These are phyloP conservation scores for Saturnispora bothae DNA, from an alignment of 805 yeast species.

Conservation along the genomic window DNA sequence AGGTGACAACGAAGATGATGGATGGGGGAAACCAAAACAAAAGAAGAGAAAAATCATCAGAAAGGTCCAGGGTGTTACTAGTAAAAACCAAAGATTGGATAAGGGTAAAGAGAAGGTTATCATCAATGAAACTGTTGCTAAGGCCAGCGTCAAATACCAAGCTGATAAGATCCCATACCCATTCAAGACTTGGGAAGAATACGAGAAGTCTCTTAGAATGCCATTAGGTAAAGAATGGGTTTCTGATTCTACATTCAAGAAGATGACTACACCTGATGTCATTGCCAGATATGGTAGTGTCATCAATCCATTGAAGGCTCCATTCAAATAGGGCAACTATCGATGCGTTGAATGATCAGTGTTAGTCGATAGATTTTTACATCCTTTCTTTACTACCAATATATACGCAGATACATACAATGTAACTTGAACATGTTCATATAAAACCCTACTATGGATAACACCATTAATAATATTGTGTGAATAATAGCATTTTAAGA, in stretches of 20 bases:
- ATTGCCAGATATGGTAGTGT: conserved; percentile 80
- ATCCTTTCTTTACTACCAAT: too few relatives aligned
- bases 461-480: too few relatives aligned
- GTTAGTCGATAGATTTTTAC: too few relatives aligned
- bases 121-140: conserved; percentile 77
- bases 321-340: conserved; percentile 63
- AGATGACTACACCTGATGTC: conserved; percentile 79
- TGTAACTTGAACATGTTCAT: too few relatives aligned
- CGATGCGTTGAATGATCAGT: not conserved
- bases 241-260: conserved; percentile 76
- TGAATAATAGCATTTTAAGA: too few relatives aligned
- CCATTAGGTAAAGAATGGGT: conserved; percentile 99
- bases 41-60: conserved; percentile 53
- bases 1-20: conserved; percentile 16
- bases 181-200: conserved; percentile 85
- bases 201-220: conserved; percentile 86
- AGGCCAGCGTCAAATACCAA: conserved; percentile 76
- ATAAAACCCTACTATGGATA: too few relatives aligned
- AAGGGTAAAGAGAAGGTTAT: conserved; percentile 70
- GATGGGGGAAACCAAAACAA: conserved; percentile 19
- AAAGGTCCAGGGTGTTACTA: conserved; percentile 67
- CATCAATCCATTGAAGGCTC: conserved; percentile 84
- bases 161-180: conserved; percentile 92
- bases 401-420: too few relatives aligned
- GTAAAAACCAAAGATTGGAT: conserved; percentile 66